phyloP scores from a whole-genome alignment of 805 yeast genomes.

The Myxozyma melibiosi region DNA sequence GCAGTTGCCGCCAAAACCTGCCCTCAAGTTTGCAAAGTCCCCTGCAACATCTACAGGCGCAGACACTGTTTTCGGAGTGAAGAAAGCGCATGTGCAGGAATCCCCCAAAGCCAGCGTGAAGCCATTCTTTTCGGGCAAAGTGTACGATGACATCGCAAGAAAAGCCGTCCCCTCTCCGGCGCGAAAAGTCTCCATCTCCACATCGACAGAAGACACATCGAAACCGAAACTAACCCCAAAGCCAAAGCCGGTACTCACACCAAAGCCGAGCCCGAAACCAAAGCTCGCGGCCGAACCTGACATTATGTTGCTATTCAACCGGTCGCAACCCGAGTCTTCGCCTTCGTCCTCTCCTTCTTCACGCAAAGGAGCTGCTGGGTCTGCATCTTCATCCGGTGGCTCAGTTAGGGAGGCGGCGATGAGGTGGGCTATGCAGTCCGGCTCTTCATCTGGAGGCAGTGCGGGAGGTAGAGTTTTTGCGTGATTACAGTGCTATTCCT shows the following conservation, averaged over 20 bases:
- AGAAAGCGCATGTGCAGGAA: too few species aligned
- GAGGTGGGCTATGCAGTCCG: slow-evolving; percentile 2
- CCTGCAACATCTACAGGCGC: background rate
- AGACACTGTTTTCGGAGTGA: too few species aligned
- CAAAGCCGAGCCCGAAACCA: too few species aligned
- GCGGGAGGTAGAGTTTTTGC: too few species aligned
- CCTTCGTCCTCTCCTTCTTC: too few species aligned
- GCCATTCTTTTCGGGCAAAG: background rate
- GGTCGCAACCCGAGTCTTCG: too few species aligned
- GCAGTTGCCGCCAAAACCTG: background rate
- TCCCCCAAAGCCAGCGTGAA: background rate
- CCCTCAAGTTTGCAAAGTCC: too few species aligned
- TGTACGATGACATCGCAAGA: background rate
- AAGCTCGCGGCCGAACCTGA: background rate
- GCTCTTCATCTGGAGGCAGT: too few species aligned
- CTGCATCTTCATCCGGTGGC: too few species aligned
- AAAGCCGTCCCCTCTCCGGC: background rate
- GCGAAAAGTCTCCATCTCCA: background rate
- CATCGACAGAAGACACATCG: background rate
- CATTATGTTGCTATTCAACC: slow-evolving; percentile 6
- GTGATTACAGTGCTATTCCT: too few species aligned
- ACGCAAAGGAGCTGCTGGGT: too few species aligned
- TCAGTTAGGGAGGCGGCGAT: slow-evolving; percentile 6
- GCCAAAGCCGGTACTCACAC: background rate
- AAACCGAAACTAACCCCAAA: background rate